A percentile compares a stretch with the other conserved stretches of the same genome.
Evolutionary conservation across 2,329 filamentous ascomycete species (phyloP).

Genomic region (Nannizzia gypsea): DNA sequence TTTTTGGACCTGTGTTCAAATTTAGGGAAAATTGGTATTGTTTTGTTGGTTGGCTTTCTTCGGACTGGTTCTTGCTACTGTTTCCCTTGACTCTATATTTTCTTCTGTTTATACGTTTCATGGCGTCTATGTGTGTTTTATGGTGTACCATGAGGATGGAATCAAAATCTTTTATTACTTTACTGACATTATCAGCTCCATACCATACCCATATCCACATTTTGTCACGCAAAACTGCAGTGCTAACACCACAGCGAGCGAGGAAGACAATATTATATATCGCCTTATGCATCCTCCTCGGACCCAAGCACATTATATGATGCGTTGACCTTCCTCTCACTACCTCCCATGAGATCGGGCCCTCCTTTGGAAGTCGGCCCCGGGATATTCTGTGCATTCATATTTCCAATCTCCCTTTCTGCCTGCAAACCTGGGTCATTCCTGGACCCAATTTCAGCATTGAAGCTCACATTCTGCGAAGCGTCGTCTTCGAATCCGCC

Average conservation of each 20-base stretch:
- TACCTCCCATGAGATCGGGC: neutral
- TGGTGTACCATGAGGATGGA: conserved; percentile 5
- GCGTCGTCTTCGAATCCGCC: conserved; percentile 34
- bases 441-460: conserved; percentile 41
- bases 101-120: neutral
- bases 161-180: conserved; percentile 2
- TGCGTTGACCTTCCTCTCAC: conserved; percentile 10
- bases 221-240: neutral
- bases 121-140: conserved; percentile 5
- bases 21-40: conserved; percentile 7
- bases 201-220: neutral
- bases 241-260: neutral
- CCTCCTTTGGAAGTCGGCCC: conserved; percentile 12
- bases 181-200: neutral
- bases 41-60: conserved; percentile 6
- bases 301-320: conserved; percentile 14
- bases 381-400: conserved; percentile 18
- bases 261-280: neutral
- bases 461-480: conserved; percentile 41
- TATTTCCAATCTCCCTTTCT: conserved; percentile 26
- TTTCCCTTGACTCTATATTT: neutral
- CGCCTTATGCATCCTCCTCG: conserved; percentile 12
- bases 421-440: conserved; percentile 46
- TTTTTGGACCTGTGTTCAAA: neutral
- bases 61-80: neutral